Evolutionary conservation across 2,329 filamentous ascomycete species (phyloP).

Genomic region (Botrytis fabae): DNA sequence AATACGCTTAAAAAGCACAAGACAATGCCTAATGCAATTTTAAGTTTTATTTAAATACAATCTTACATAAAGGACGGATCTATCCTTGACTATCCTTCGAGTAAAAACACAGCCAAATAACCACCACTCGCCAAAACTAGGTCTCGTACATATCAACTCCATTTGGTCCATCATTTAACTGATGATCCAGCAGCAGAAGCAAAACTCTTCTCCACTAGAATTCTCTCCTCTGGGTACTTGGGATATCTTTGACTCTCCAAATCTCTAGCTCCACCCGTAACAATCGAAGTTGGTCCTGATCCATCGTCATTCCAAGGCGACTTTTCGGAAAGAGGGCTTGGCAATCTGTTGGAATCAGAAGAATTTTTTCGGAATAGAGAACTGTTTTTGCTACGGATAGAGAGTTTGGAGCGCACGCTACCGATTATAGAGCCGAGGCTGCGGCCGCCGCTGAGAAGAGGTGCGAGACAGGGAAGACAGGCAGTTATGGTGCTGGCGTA

Average conservation of each 20-base stretch:
- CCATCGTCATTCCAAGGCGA: constrained; percentile 8
- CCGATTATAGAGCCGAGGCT: constrained; percentile 16
- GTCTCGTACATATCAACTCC: background rate
- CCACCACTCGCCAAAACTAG: background rate
- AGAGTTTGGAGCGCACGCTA: constrained; percentile 9
- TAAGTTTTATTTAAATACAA: background rate
- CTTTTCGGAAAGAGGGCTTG: background rate
- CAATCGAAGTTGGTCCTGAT: background rate
- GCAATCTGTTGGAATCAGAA: background rate
- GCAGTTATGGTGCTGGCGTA: constrained; percentile 9
- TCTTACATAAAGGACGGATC: background rate
- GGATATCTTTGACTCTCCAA: constrained; percentile 7
- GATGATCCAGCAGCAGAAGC: constrained; percentile 5
- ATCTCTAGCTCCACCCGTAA: background rate
- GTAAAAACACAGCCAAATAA: background rate
- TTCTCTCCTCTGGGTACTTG: background rate
- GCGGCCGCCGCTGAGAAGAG: constrained; percentile 1
- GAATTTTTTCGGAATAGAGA: background rate
- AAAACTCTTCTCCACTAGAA: constrained; percentile 13
- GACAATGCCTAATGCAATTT: background rate
- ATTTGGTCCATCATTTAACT: background rate
- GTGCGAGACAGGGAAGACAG: constrained; percentile 15
- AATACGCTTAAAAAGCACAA: background rate
- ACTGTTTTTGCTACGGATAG: constrained; percentile 7
- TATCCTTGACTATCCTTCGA: background rate